Percentiles rank a stretch among this genome's conserved stretches.
Evolutionary conservation across 2,329 filamentous ascomycete species (phyloP).

Genomic region (Diaporthe vexans): DNA sequence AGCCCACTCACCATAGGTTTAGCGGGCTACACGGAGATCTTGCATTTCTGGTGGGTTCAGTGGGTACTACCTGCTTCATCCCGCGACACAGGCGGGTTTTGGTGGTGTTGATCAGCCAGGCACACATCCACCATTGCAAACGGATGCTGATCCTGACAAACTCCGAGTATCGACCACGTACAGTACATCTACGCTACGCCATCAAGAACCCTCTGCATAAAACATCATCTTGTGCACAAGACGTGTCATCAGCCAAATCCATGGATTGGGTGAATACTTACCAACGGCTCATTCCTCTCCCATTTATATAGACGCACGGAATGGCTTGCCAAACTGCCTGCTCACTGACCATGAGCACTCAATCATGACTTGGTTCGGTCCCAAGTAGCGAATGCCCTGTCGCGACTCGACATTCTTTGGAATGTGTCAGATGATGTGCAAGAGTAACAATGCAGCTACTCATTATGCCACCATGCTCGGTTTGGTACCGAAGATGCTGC

Average conservation of each 20-base stretch:
- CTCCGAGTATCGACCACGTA: neutral
- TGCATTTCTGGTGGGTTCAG: slow-evolving; percentile 11
- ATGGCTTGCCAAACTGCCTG: neutral
- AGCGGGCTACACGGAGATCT: neutral
- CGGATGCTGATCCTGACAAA: neutral
- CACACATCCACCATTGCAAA: neutral
- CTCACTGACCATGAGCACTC: neutral
- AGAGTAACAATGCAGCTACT: neutral
- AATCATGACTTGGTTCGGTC: neutral
- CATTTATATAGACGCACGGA: neutral
- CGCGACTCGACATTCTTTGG: too few species aligned
- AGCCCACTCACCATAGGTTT: too few species aligned
- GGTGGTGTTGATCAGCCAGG: neutral
- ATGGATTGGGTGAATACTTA: neutral
- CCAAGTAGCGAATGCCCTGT: neutral
- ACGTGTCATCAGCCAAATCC: neutral
- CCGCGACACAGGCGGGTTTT: neutral
- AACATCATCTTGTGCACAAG: neutral
- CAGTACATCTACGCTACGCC: neutral
- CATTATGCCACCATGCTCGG: neutral
- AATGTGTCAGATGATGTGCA: neutral
- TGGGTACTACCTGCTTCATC: neutral
- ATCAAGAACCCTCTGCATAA: too few species aligned
- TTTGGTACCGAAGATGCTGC: neutral
- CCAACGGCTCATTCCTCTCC: neutral